Evolutionary conservation across 1,139 yeast species (phyloP).

Genomic region (Groenewaldozyma sp.): DNA sequence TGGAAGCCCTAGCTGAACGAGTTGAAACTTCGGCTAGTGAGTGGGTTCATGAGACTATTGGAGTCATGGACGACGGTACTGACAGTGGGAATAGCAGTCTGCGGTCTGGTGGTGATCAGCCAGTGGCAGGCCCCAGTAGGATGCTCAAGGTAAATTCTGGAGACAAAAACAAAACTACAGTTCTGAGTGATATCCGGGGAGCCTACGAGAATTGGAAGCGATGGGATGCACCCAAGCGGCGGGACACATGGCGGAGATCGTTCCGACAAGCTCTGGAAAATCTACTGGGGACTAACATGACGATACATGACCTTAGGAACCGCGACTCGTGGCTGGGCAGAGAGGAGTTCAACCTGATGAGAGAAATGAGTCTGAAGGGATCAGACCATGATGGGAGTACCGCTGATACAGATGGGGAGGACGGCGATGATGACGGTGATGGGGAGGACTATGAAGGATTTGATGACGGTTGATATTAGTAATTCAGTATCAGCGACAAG

Average conservation of each 20-base stretch:
- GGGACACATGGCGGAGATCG: constrained; percentile 38
- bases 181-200: constrained; percentile 19
- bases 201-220: constrained; percentile 38
- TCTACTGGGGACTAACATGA: constrained; percentile 30
- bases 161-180: not conserved
- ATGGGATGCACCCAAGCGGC: constrained; percentile 25
- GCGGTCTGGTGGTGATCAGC: too few relatives aligned
- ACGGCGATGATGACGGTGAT: too few relatives aligned
- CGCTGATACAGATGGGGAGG: too few relatives aligned
- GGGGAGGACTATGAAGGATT: too few relatives aligned
- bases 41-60: too few relatives aligned
- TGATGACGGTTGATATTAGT: too few relatives aligned
- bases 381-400: too few relatives aligned
- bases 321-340: constrained; percentile 32
- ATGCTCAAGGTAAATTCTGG: not conserved
- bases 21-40: not conserved
- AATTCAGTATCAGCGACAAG: too few relatives aligned
- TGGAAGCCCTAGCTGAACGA: not conserved
- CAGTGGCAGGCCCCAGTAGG: too few relatives aligned
- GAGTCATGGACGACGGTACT: too few relatives aligned
- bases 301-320: constrained; percentile 35
- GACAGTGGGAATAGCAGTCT: too few relatives aligned
- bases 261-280: constrained; percentile 38
- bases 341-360: not conserved
- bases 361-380: too few relatives aligned